A percentile compares a stretch with the other conserved stretches of the same genome.
Evolutionary conservation across 441 rosid genomes (phyloP).

Genomic region (Populus hybrid): DNA sequence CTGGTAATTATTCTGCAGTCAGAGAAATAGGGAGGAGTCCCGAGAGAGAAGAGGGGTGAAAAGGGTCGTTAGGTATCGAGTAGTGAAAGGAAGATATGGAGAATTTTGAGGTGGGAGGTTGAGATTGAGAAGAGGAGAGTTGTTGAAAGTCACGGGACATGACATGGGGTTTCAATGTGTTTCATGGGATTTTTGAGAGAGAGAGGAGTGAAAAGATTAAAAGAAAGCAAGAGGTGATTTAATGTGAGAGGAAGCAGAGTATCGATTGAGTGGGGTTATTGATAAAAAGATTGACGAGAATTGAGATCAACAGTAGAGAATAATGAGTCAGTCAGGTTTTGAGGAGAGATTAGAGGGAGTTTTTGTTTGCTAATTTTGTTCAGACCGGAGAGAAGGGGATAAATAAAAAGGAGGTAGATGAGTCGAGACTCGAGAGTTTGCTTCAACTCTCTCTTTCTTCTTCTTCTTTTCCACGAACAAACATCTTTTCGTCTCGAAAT

Average conservation of each 20-base stretch:
- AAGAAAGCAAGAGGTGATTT: not conserved
- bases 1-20: not conserved
- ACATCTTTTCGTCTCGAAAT: too few species aligned
- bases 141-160: conserved; percentile 27
- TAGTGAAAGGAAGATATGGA: not conserved
- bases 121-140: conserved; percentile 10
- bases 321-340: not conserved
- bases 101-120: not conserved
- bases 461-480: too few species aligned
- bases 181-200: conserved; percentile 7
- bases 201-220: not conserved
- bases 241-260: not conserved
- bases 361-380: not conserved
- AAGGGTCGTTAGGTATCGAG: not conserved
- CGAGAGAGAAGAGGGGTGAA: conserved; percentile 9
- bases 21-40: conserved; percentile 6
- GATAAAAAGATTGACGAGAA: not conserved
- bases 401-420: not conserved
- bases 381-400: not conserved
- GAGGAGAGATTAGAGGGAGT: not conserved
- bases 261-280: not conserved
- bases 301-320: not conserved
- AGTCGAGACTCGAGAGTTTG: too few species aligned
- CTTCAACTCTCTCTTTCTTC: too few species aligned
- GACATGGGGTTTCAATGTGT: conserved; percentile 8